Conservation (phyloP, 176 grass and related monocot genomes). For the Secale cereale region DNA sequence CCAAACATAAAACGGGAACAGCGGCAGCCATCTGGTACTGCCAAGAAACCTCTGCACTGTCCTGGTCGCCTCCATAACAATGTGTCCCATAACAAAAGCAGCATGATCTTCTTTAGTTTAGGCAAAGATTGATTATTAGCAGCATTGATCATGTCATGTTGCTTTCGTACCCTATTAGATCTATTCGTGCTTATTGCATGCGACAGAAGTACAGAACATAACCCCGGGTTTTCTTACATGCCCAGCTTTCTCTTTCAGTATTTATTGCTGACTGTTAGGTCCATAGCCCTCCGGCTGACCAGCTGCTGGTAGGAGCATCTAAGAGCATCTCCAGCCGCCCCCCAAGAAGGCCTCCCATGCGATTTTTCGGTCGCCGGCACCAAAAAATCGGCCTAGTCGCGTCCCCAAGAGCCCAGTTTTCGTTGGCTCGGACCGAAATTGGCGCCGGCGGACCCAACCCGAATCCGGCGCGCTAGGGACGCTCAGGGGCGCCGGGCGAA, state of each 20-base stretch:
- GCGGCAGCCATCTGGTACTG: constrained; percentile 11
- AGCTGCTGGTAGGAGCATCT: neutral
- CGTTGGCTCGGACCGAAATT: too few species aligned
- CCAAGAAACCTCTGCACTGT: neutral
- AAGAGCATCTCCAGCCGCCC: too few species aligned
- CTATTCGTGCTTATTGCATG: neutral
- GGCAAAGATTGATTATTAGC: neutral
- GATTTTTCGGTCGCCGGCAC: too few species aligned
- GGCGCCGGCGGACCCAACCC: too few species aligned
- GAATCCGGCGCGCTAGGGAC: too few species aligned
- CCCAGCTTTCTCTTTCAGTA: neutral
- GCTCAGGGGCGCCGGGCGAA: too few species aligned
- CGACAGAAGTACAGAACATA: neutral
- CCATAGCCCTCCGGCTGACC: neutral
- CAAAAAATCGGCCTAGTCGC: too few species aligned
- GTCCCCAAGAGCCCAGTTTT: too few species aligned
- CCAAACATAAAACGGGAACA: neutral
- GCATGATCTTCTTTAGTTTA: neutral
- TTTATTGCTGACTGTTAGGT: neutral
- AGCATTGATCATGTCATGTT: neutral
- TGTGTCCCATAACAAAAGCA: constrained; percentile 21
- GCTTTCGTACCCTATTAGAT: neutral
- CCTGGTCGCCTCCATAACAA: neutral
- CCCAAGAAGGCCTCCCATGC: too few species aligned
- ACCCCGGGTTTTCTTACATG: neutral